Evolutionary conservation across 345 rosid genomes (phyloP), one percentile per base, ranked within the genome.

Genomic region (Citrus reticulata): DNA sequence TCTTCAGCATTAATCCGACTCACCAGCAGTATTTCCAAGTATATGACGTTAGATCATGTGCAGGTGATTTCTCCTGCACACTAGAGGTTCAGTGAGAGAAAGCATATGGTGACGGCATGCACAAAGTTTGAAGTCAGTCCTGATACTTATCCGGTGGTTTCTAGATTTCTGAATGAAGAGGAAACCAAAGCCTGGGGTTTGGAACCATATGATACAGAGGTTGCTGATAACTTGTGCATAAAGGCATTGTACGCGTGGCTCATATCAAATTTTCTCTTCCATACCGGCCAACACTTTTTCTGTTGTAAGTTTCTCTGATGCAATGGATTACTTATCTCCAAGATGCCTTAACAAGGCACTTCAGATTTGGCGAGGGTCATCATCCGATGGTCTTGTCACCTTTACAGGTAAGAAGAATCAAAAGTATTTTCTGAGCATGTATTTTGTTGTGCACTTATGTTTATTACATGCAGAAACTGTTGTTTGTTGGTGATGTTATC

Each of bases 171-270:
- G 40, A 85, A 80, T 76, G 89, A 84, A 80, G 88, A 83, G 27
- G 86, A 86, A 73, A 85, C 83, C 14, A 86, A 86, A 79, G 88
- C 89, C 63, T 89, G 90, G 90, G 90, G 92, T 35, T 86, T 87
- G 71, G 89, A 89, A 71, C 88, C 89, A 2, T 89, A 87, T 37
- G 88, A 87, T 35, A 42, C 86, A 20, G 88, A 87, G 78, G 89
- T 87, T 72, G 85, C 85, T 71, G 88, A 85, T 76, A 71, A 75
- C 37, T 87, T 11, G 87, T 87, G 37, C 85, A 49, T 64, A 87
- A 78, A 75, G 89, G 90, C 64, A 17, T 87, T 49, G 86, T 84
- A 20, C 84, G 88, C 54, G 86, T 87, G 58, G 86, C 85, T 77
- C 87, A 89, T 77, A 85, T 87, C 86, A 86, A 89, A 76, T 87